Conservation (phyloP, 2,329 filamentous ascomycete genomes). For the Alternaria viburni region DNA sequence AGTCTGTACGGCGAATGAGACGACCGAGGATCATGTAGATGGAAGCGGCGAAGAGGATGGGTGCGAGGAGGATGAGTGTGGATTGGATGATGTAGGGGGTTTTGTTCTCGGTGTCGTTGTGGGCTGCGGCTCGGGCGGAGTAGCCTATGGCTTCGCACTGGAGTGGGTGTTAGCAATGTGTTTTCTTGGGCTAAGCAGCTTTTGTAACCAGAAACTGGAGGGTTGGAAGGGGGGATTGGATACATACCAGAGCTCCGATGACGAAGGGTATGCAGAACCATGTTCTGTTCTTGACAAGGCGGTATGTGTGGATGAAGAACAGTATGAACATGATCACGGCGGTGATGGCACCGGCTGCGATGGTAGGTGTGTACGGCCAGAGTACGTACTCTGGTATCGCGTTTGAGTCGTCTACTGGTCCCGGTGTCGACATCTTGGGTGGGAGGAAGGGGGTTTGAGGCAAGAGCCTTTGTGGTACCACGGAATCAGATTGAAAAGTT, state of each 20-base stretch:
- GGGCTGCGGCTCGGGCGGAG: slow-evolving; percentile 44
- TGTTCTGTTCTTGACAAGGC: slow-evolving; percentile 52
- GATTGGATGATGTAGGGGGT: slow-evolving; percentile 49
- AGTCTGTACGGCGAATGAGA: slow-evolving; percentile 51
- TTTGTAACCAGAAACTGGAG: slow-evolving; percentile 10
- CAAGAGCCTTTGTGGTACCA: background rate
- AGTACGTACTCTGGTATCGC: slow-evolving; percentile 29
- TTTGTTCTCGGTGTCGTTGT: slow-evolving; percentile 39
- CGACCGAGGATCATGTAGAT: slow-evolving; percentile 57
- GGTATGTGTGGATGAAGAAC: slow-evolving; percentile 53
- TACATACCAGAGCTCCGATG: slow-evolving; percentile 50
- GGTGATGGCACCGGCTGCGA: slow-evolving; percentile 57
- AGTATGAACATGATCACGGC: slow-evolving; percentile 55
- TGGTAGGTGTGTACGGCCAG: slow-evolving; percentile 54
- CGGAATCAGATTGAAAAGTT: background rate
- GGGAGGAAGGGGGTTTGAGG: background rate
- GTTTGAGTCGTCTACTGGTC: slow-evolving; percentile 11
- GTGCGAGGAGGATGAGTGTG: slow-evolving; percentile 43
- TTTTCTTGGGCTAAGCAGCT: background rate
- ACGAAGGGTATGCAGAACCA: slow-evolving; percentile 61
- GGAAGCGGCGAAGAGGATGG: slow-evolving; percentile 55
- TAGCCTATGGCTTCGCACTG: slow-evolving; percentile 52
- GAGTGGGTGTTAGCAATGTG: background rate
- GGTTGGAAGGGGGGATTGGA: slow-evolving; percentile 44
- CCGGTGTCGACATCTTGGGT: slow-evolving; percentile 20